phyloP scores from a whole-genome alignment of 352 stramenopile genomes.

The Pythium brassicae region DNA sequence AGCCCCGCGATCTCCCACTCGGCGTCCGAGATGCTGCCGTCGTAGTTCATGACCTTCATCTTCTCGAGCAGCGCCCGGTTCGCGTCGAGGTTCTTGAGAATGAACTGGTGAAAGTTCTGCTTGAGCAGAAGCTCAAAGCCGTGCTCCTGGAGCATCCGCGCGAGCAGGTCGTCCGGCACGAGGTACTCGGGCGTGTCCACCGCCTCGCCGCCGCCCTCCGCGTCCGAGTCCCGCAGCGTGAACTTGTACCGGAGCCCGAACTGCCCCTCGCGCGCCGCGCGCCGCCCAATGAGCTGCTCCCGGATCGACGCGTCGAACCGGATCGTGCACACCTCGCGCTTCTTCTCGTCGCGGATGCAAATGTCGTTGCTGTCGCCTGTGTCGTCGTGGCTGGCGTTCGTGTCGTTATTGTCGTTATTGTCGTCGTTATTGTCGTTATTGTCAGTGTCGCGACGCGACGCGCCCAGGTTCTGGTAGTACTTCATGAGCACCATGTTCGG shows the following conservation, averaged over 20 bases:
- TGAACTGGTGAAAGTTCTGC: constrained; percentile 85
- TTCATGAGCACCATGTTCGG: constrained; percentile 88
- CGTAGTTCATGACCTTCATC: constrained; percentile 87
- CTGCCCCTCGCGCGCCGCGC: constrained; percentile 29
- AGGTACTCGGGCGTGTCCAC: constrained; percentile 91
- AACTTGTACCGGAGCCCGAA: constrained; percentile 92
- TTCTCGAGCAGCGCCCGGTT: constrained; percentile 71
- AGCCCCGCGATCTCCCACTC: constrained; percentile 86
- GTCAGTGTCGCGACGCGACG: background rate
- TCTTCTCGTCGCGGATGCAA: constrained; percentile 63
- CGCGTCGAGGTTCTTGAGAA: constrained; percentile 66
- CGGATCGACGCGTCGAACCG: constrained; percentile 61
- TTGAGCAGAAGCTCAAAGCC: constrained; percentile 80
- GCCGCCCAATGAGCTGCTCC: constrained; percentile 35
- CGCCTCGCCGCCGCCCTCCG: constrained; percentile 59
- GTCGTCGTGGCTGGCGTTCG: constrained; percentile 13
- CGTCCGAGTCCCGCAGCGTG: constrained; percentile 76
- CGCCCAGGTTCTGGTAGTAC: constrained; percentile 55
- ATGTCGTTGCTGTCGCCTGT: constrained; percentile 38
- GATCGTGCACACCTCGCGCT: constrained; percentile 77
- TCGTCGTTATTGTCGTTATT: constrained; percentile 17
- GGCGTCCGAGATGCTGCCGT: constrained; percentile 75
- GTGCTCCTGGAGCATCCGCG: constrained; percentile 57
- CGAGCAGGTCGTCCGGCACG: constrained; percentile 78
- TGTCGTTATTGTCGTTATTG: too few relatives aligned